These are phyloP conservation scores for Pyrenochaeta sp. DNA, from an alignment of 2,329 filamentous ascomycete genomes.

Conservation along the genomic window DNA sequence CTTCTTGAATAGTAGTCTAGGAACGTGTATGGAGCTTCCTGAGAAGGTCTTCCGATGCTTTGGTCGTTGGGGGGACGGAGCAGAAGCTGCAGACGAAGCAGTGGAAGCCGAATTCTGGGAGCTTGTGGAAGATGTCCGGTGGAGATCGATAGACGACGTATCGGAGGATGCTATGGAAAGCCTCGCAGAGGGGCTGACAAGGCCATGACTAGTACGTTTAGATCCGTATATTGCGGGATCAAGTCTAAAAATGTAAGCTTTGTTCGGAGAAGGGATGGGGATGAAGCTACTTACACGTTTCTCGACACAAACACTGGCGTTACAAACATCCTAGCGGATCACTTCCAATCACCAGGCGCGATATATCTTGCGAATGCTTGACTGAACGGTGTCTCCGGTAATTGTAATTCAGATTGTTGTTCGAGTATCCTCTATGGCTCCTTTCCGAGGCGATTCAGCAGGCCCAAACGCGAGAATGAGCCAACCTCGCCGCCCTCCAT, in stretches of 20 bases:
- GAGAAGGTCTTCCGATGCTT: constrained; percentile 23
- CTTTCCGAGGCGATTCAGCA: no score
- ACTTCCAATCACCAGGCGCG: no score
- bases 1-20: constrained; percentile 20
- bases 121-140: constrained; percentile 17
- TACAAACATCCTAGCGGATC: constrained; percentile 22
- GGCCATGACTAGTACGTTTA: constrained; percentile 8
- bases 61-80: constrained; percentile 4
- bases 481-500: constrained; percentile 1
- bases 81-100: constrained; percentile 21
- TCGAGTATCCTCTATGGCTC: no score
- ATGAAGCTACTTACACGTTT: constrained; percentile 22
- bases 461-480: no score
- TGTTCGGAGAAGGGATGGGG: not conserved
- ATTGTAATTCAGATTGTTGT: no score
- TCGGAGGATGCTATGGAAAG: constrained; percentile 17
- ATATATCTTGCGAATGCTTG: no score
- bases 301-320: constrained; percentile 18
- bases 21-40: constrained; percentile 10
- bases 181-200: constrained; percentile 7
- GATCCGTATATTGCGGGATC: constrained; percentile 13
- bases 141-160: constrained; percentile 10
- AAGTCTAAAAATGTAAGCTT: constrained; percentile 20
- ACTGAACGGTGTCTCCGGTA: no score
- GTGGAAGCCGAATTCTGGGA: constrained; percentile 14